Percentiles rank a stretch among this genome's conserved stretches.
phyloP scores from a whole-genome alignment of 805 yeast genomes.

The Saccharomyces kudriavzevii region DNA sequence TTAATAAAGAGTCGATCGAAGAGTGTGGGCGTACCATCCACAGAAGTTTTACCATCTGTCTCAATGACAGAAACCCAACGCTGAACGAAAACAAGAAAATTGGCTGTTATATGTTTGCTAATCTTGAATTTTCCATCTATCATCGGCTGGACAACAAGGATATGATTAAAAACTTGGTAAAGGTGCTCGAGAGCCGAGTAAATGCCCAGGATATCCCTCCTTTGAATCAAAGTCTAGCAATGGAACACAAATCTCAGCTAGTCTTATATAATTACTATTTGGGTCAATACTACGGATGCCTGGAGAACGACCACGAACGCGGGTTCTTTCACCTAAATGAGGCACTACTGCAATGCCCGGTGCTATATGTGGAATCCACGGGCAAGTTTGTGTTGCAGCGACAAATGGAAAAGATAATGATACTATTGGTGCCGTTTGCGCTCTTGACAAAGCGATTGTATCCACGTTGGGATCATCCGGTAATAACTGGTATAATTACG shows the following conservation, averaged over 20 bases:
- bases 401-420: constrained; percentile 36
- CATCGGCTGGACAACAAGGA: constrained; percentile 59
- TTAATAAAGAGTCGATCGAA: constrained; percentile 30
- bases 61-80: constrained; percentile 67
- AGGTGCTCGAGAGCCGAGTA: constrained; percentile 48
- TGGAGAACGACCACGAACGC: constrained; percentile 45
- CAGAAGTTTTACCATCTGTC: constrained; percentile 63
- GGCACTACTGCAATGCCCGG: constrained; percentile 33
- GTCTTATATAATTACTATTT: constrained; percentile 61
- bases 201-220: constrained; percentile 14
- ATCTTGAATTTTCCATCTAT: constrained; percentile 61
- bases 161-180: constrained; percentile 65
- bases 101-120: constrained; percentile 64
- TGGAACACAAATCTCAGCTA: constrained; percentile 42
- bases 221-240: constrained; percentile 7
- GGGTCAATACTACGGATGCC: constrained; percentile 55
- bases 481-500: constrained; percentile 27
- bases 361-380: not conserved
- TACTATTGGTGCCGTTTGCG: constrained; percentile 57
- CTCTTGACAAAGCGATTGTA: constrained; percentile 40
- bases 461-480: constrained; percentile 36
- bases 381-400: not conserved
- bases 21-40: constrained; percentile 59
- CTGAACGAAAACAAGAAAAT: constrained; percentile 41
- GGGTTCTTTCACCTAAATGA: constrained; percentile 45